Conservation (phyloP, 441 rosid species). For the Gossypium davidsonii region DNA sequence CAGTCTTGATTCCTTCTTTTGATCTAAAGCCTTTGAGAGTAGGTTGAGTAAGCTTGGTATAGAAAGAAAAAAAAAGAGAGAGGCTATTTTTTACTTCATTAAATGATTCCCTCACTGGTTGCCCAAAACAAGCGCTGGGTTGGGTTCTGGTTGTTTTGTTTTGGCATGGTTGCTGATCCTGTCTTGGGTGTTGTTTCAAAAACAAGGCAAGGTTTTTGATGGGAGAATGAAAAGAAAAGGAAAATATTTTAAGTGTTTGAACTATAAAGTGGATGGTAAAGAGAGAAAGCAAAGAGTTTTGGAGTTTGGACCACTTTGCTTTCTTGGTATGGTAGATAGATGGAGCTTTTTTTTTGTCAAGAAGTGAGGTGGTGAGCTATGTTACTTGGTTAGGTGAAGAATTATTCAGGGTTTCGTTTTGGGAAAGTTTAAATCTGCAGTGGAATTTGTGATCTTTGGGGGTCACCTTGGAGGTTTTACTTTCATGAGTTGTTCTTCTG, state of each 20-base stretch:
- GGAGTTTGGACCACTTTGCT: constrained; percentile 28
- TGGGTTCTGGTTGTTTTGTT: constrained; percentile 36
- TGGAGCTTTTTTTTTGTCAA: constrained; percentile 19
- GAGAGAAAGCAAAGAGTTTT: constrained; percentile 12
- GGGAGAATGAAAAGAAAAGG: neutral
- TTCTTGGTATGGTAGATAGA: constrained; percentile 17
- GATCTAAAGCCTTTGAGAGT: constrained; percentile 24
- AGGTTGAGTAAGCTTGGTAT: constrained; percentile 19
- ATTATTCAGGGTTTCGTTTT: constrained; percentile 6
- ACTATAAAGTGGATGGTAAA: constrained; percentile 3
- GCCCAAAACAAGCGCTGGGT: constrained; percentile 36
- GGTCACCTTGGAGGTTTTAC: constrained; percentile 15
- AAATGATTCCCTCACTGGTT: constrained; percentile 44
- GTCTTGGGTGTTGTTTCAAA: constrained; percentile 18
- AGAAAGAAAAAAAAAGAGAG: constrained; percentile 24
- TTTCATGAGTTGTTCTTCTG: constrained; percentile 46
- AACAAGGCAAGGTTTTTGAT: constrained; percentile 19
- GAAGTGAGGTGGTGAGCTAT: constrained; percentile 19
- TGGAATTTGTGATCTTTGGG: constrained; percentile 21
- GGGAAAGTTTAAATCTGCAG: constrained; percentile 11
- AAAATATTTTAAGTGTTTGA: neutral
- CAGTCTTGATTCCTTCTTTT: constrained; percentile 27
- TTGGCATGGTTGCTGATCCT: constrained; percentile 41
- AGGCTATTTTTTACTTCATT: constrained; percentile 31
- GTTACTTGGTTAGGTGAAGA: neutral